Conservation (phyloP, 768 basidiomycete genomes). For the Royoungia palumana region DNA sequence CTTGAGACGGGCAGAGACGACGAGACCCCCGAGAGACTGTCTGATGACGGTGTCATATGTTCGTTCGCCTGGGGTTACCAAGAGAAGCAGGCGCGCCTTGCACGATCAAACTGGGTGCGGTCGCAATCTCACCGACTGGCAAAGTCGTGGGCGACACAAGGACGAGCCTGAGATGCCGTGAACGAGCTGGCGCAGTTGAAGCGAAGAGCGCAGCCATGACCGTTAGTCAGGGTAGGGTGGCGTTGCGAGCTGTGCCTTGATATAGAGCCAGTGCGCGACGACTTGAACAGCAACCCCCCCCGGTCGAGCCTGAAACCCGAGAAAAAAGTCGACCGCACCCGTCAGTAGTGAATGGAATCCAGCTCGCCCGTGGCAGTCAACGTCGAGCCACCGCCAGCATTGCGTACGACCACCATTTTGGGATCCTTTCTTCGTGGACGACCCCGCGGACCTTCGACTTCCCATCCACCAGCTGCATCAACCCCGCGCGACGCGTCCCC, state of each 20-base stretch:
- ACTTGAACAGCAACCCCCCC: not conserved
- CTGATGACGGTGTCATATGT: constrained; percentile 15
- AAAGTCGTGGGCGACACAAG: constrained; percentile 14
- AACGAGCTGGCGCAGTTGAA: constrained; percentile 23
- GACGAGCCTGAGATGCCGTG: constrained; percentile 20
- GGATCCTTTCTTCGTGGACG: constrained; percentile 69
- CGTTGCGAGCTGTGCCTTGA: constrained; percentile 12
- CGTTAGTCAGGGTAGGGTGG: constrained; percentile 1
- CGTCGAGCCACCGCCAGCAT: constrained; percentile 31
- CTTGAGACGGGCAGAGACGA: constrained; percentile 10
- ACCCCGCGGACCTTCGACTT: constrained; percentile 65
- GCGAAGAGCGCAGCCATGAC: constrained; percentile 1
- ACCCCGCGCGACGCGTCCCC: constrained; percentile 35
- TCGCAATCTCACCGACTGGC: constrained; percentile 20
- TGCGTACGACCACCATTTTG: constrained; percentile 61
- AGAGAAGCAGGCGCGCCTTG: no score
- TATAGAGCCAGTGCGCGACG: not conserved
- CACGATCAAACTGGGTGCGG: constrained; percentile 15
- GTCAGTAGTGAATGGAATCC: constrained; percentile 8
- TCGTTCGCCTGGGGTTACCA: no score
- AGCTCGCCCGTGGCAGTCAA: constrained; percentile 8
- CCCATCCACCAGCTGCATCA: constrained; percentile 36
- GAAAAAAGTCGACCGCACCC: constrained; percentile 1
- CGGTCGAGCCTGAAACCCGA: constrained; percentile 14
- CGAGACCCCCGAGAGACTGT: constrained; percentile 20